Evolutionary conservation across 1,284 basidiomycete genomes (phyloP).

Genomic region (Sphaerobolus stellatus): DNA sequence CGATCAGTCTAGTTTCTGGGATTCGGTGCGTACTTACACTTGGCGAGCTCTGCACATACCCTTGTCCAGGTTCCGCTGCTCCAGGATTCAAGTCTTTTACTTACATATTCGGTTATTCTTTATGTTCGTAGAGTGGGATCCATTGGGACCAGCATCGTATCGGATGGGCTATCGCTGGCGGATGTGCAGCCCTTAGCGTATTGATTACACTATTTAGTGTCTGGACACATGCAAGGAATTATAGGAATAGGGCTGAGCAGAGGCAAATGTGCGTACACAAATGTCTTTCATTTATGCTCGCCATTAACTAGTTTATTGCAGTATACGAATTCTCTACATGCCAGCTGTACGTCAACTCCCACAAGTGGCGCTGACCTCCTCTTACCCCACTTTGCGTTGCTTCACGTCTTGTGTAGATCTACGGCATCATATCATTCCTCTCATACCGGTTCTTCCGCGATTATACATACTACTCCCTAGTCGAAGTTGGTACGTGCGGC

Average conservation of each 20-base stretch:
- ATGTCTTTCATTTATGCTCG: background rate
- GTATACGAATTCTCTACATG: constrained; percentile 77
- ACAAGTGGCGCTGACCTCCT: background rate
- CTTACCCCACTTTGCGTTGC: background rate
- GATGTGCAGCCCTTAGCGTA: constrained; percentile 56
- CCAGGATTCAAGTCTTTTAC: too few species aligned
- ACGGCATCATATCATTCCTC: constrained; percentile 85
- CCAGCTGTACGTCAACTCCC: constrained; percentile 46
- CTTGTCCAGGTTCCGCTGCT: background rate
- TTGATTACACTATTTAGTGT: constrained; percentile 58
- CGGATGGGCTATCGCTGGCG: constrained; percentile 74
- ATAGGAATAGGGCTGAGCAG: constrained; percentile 66
- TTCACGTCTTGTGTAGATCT: too few species aligned
- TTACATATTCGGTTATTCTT: constrained; percentile 5
- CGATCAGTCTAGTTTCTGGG: constrained; percentile 67
- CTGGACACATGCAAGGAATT: constrained; percentile 63
- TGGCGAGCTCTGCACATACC: too few species aligned
- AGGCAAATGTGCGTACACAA: constrained; percentile 66
- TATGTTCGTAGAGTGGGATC: constrained; percentile 10
- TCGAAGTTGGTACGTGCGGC: constrained; percentile 66
- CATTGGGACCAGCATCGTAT: constrained; percentile 49
- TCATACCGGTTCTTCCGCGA: constrained; percentile 81
- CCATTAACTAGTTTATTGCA: constrained; percentile 5
- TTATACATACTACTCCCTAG: constrained; percentile 80
- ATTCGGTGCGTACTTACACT: constrained; percentile 42